Evolutionary conservation across 192 early-diverging fungal genomes (phyloP), one percentile per base, ranked within the genome.

Genomic region (Gaertneriomyces sp.): DNA sequence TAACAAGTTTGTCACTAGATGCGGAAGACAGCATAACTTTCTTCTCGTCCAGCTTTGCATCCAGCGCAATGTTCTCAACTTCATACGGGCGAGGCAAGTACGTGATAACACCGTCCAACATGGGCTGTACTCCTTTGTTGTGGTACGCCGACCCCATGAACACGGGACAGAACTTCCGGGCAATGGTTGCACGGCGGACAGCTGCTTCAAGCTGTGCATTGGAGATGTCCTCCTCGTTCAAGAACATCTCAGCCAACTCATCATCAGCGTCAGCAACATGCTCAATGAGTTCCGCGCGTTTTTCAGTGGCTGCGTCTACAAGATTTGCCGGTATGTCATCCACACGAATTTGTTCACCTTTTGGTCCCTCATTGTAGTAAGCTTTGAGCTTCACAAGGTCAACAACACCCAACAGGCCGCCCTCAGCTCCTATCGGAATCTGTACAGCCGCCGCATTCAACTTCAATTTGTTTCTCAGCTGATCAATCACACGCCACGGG

Each of bases 111-210:
- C 93, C 94, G 69, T 99, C 94, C 47, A 99, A 79, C 55, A 99
- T 69, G 19, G 94, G 92, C 63, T 99, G 94, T 6, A 99, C 96
- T 16, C 92, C 92, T 33, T 90, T 81, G 70, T 97, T 94, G 69
- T 86, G 88, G 79, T 91, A 94, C 42, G 93, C 84, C 5, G 92
- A 87, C 40, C 94, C 96, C 59, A 91, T 88, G 43, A 99, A 82
- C 1, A 99, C 94, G 3, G 96, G 95, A 4, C 91, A 87, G 14
- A 87, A 91, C 46, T 76, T 83, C 5, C 77, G 80, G 4, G 76
- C 77, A 42, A 94, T 61, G 0, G 93, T 94, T 4, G 81, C 77
- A 17, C 92, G 75, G 5, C 95, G 85, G 20, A 99, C 75, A 10
- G 93, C 89, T 0, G 74, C 71, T 7, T 67, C 17, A 72, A 91